Evolutionary conservation across 2,329 filamentous ascomycete genomes (phyloP).

Genomic region (Tolypocladium pustulatum): DNA sequence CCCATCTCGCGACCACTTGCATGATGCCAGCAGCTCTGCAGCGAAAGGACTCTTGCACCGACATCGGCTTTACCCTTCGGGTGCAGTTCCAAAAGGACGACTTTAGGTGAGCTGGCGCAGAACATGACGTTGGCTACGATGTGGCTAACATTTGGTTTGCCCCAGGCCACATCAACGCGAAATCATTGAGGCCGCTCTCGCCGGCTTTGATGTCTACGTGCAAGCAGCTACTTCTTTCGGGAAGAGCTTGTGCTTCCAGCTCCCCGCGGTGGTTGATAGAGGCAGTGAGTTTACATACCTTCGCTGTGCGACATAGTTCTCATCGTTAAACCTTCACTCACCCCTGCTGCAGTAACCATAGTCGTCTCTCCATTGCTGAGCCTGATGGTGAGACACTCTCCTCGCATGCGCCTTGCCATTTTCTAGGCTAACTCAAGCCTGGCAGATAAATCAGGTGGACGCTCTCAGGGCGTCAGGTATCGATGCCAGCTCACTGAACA

Average conservation of each 20-base stretch:
- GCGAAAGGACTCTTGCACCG: constrained; percentile 40
- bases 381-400: constrained; percentile 56
- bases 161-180: constrained; percentile 72
- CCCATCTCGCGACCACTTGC: not conserved
- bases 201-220: constrained; percentile 82
- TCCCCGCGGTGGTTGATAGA: constrained; percentile 77
- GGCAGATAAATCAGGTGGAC: constrained; percentile 81
- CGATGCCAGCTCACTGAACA: constrained; percentile 77
- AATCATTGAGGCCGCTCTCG: constrained; percentile 71
- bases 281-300: constrained; percentile 53
- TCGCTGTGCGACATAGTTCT: too few species aligned
- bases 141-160: not conserved
- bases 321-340: constrained; percentile 2
- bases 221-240: constrained; percentile 88
- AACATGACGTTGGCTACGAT: not conserved
- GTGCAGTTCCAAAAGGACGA: constrained; percentile 61
- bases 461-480: constrained; percentile 65
- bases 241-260: constrained; percentile 86
- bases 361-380: constrained; percentile 84
- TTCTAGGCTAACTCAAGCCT: not conserved
- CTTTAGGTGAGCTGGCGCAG: constrained; percentile 48
- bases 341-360: constrained; percentile 56
- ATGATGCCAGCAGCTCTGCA: constrained; percentile 30
- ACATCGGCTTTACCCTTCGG: constrained; percentile 65
- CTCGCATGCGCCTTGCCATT: constrained; percentile 1